These are phyloP conservation scores for Sphaerobolus stellatus DNA, from an alignment of 1,284 basidiomycete genomes.

Conservation along the genomic window DNA sequence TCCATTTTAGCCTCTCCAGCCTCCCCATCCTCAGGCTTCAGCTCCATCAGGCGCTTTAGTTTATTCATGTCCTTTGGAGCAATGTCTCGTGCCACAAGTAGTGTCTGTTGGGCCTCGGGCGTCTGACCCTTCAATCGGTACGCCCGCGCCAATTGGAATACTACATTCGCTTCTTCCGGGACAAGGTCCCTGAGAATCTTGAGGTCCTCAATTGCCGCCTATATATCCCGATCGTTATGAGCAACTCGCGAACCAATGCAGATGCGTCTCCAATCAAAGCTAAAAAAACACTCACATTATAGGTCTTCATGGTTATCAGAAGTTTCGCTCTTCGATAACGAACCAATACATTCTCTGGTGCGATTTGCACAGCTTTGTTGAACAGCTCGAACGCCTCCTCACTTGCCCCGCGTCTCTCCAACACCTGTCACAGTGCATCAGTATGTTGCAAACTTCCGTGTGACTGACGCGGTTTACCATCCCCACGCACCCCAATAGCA, in stretches of 20 bases:
- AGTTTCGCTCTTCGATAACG: conserved; percentile 89
- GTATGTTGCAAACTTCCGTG: conserved; percentile 12
- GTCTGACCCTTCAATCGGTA: conserved; percentile 79
- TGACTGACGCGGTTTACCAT: conserved; percentile 51
- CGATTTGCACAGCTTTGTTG: conserved; percentile 71
- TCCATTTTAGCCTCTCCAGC: conserved; percentile 69
- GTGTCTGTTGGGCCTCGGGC: conserved; percentile 75
- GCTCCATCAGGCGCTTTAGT: conserved; percentile 74
- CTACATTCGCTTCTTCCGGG: conserved; percentile 92
- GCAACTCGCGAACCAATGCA: conserved; percentile 12
- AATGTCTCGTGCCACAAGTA: conserved; percentile 85
- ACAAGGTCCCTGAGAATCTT: conserved; percentile 75
- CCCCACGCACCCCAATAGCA: conserved; percentile 86
- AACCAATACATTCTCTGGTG: conserved; percentile 84
- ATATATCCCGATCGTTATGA: conserved; percentile 30
- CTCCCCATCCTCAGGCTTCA: conserved; percentile 57
- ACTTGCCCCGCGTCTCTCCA: conserved; percentile 77
- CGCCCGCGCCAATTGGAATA: conserved; percentile 91
- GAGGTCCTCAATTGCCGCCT: conserved; percentile 80
- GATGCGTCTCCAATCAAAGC: conserved; percentile 9
- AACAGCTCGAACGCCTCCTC: conserved; percentile 74
- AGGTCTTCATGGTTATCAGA: conserved; percentile 77
- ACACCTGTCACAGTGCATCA: conserved; percentile 52
- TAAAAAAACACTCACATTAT: conserved; percentile 60
- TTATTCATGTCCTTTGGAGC: conserved; percentile 75